Evolutionary conservation across 768 basidiomycete species (phyloP).

Genomic region (Hygrocybe coccinea): DNA sequence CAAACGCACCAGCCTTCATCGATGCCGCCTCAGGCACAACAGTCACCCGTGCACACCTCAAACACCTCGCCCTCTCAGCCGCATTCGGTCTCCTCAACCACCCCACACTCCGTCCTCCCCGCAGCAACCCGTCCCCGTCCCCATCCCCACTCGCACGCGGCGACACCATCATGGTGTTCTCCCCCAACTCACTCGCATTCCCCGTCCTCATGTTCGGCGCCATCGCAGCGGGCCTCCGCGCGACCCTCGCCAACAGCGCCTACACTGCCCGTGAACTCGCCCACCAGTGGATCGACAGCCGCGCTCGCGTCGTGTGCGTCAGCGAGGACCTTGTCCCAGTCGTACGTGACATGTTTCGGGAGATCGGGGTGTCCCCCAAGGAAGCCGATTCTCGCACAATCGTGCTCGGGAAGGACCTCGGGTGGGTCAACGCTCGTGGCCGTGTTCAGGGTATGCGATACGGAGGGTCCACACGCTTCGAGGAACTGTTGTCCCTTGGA

Average conservation of each 20-base stretch:
- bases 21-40: constrained; percentile 46
- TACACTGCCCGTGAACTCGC: constrained; percentile 67
- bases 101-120: constrained; percentile 13
- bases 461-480: constrained; percentile 31
- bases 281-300: constrained; percentile 66
- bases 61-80: constrained; percentile 42
- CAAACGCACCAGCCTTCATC: constrained; percentile 43
- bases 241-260: constrained; percentile 68
- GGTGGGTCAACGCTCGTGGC: constrained; percentile 41
- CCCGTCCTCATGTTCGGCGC: constrained; percentile 46
- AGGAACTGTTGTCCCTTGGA: constrained; percentile 50
- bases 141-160: constrained; percentile 38
- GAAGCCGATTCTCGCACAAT: constrained; percentile 54
- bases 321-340: constrained; percentile 56
- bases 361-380: constrained; percentile 40
- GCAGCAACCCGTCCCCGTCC: constrained; percentile 9
- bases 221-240: constrained; percentile 62
- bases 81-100: constrained; percentile 51
- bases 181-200: constrained; percentile 59
- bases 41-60: constrained; percentile 44
- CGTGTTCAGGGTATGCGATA: constrained; percentile 12
- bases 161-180: constrained; percentile 60
- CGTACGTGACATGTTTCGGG: constrained; percentile 54
- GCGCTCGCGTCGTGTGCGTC: constrained; percentile 58
- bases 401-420: constrained; percentile 45